These are phyloP conservation scores for Neurospora sp. DNA, from an alignment of 495 filamentous ascomycete genomes.

Conservation along the genomic window DNA sequence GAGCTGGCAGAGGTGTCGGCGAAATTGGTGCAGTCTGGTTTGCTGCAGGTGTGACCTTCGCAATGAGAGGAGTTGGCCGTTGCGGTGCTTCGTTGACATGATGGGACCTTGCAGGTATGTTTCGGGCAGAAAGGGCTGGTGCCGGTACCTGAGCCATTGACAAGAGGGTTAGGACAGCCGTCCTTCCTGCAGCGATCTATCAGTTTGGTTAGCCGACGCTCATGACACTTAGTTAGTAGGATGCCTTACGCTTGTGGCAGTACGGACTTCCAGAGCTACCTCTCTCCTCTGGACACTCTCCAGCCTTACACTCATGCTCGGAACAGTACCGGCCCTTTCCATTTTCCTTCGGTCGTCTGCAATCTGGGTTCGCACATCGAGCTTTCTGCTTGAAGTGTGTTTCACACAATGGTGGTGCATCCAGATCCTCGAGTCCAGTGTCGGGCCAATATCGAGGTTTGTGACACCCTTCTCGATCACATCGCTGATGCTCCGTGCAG, in stretches of 20 bases:
- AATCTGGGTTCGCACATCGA: not conserved
- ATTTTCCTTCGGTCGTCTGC: not conserved
- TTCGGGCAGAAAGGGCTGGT: not conserved
- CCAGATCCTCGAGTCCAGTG: not conserved
- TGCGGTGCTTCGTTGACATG: not conserved
- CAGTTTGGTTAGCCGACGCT: not conserved
- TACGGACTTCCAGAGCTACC: not conserved
- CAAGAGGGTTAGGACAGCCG: not conserved
- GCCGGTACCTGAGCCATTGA: not conserved
- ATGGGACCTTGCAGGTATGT: not conserved
- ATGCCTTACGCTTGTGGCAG: not conserved
- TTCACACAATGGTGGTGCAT: not conserved
- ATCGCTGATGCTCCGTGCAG: not conserved
- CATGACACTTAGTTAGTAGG: rapidly evolving
- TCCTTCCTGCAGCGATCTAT: not conserved
- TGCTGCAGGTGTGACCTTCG: not conserved
- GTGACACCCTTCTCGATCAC: not conserved
- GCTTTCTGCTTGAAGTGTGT: not conserved
- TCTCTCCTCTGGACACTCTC: not conserved
- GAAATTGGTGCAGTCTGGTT: not conserved
- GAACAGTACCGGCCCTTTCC: not conserved
- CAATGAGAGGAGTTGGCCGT: not conserved
- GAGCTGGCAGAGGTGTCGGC: not conserved
- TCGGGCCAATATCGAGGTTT: not conserved
- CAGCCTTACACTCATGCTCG: not conserved